Percentiles rank a stretch among this genome's conserved stretches.
These are phyloP conservation scores for Torrubiellomyces zombiae DNA, from an alignment of 2,329 filamentous ascomycete genomes.

Conservation along the genomic window DNA sequence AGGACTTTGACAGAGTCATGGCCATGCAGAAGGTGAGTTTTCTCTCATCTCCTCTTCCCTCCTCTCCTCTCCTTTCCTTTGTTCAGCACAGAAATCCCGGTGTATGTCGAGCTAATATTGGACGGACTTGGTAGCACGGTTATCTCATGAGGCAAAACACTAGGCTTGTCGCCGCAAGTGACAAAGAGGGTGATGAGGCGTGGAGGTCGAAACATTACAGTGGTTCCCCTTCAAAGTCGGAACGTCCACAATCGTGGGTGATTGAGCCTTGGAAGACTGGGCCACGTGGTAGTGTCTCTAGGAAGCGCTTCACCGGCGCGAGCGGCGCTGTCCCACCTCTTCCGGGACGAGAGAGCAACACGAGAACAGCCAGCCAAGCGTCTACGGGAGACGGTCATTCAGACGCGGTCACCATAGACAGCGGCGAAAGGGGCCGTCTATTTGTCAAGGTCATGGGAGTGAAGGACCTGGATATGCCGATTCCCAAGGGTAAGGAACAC, in stretches of 20 bases:
- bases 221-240: constrained; percentile 56
- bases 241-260: constrained; percentile 81
- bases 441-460: constrained; percentile 99
- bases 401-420: constrained; percentile 51
- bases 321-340: constrained; percentile 61
- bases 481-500: constrained; percentile 64
- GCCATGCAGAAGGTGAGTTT: constrained; percentile 80
- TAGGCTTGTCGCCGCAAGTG: constrained; percentile 86
- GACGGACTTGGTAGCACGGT: constrained; percentile 53
- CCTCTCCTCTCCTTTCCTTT: constrained; percentile 11
- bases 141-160: constrained; percentile 99
- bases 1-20: constrained; percentile 89
- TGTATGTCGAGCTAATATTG: constrained; percentile 3
- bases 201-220: constrained; percentile 42
- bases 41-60: constrained; percentile 7
- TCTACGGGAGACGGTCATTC: constrained; percentile 49
- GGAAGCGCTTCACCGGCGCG: constrained; percentile 26
- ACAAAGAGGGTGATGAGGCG: constrained; percentile 45
- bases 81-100: constrained; percentile 33
- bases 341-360: constrained; percentile 75
- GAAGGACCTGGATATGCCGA: constrained; percentile 81
- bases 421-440: constrained; percentile 70
- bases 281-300: constrained; percentile 45
- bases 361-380: constrained; percentile 45
- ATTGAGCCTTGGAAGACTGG: constrained; percentile 94